A percentile compares a stretch with the other conserved stretches of the same genome.
These are phyloP conservation scores for Boletus fagicola DNA, from an alignment of 768 basidiomycete species.

Conservation along the genomic window DNA sequence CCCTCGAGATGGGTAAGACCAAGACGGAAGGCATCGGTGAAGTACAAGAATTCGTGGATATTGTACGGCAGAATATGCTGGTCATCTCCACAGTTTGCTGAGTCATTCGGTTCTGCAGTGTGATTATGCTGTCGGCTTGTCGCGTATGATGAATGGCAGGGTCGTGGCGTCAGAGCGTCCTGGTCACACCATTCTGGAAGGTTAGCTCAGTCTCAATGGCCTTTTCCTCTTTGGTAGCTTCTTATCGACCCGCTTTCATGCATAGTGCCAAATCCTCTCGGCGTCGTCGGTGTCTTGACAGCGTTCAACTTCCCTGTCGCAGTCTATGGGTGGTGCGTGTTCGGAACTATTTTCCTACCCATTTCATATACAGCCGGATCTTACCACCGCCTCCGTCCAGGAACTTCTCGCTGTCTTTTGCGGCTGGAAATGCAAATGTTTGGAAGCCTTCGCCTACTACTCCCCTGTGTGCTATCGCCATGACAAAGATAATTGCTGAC, in stretches of 20 bases:
- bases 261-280: conserved; percentile 87
- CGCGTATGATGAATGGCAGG: conserved; percentile 91
- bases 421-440: conserved; percentile 88
- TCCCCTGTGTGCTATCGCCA: conserved; percentile 86
- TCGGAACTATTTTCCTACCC: background rate
- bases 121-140: conserved; percentile 91
- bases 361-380: conserved; percentile 5
- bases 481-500: conserved; percentile 77
- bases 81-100: background rate
- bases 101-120: conserved; percentile 50
- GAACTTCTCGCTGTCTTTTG: conserved; percentile 87
- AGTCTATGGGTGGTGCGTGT: conserved; percentile 79
- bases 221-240: background rate
- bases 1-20: conserved; percentile 92
- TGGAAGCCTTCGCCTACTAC: conserved; percentile 96
- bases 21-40: conserved; percentile 87
- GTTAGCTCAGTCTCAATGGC: conserved; percentile 35
- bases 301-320: conserved; percentile 98
- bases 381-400: conserved; percentile 39
- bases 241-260: conserved; percentile 15
- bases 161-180: conserved; percentile 86
- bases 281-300: conserved; percentile 70
- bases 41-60: conserved; percentile 93
- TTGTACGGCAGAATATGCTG: conserved; percentile 52
- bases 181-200: conserved; percentile 89